These are phyloP conservation scores for Fraxinus paxiana DNA, from an alignment of 305 asterid genomes.

Conservation along the genomic window DNA sequence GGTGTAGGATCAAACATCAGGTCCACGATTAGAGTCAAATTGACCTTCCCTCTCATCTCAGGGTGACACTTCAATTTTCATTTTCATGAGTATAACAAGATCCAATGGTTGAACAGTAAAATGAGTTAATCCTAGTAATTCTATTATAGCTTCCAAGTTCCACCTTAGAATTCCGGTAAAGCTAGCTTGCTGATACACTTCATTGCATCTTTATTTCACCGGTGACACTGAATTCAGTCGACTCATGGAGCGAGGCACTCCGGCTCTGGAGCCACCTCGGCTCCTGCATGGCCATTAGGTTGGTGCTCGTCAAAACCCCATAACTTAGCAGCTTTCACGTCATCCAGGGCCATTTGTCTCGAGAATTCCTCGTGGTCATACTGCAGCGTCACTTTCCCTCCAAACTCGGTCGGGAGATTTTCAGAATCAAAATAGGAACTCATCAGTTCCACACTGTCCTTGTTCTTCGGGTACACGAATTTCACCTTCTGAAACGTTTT, in stretches of 20 bases:
- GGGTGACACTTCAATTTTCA: not conserved
- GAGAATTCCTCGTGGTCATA: slow-evolving; percentile 85
- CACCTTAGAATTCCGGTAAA: not conserved
- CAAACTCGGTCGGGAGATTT: slow-evolving; percentile 79
- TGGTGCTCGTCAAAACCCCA: slow-evolving; percentile 65
- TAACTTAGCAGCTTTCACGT: slow-evolving; percentile 53
- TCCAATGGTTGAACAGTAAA: not conserved
- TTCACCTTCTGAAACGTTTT: slow-evolving; percentile 88
- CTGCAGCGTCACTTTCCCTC: slow-evolving; percentile 69
- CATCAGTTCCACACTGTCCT: slow-evolving; percentile 82
- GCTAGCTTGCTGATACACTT: not conserved
- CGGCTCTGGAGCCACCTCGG: slow-evolving; percentile 65
- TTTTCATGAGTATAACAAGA: not conserved
- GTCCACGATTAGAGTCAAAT: too few species aligned
- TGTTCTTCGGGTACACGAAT: slow-evolving; percentile 83
- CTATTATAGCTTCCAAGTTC: not conserved
- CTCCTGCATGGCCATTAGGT: slow-evolving; percentile 35
- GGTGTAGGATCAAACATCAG: too few species aligned
- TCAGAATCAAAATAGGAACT: slow-evolving; percentile 63
- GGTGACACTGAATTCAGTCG: slow-evolving; percentile 21
- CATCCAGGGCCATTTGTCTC: slow-evolving; percentile 73
- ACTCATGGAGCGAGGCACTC: slow-evolving; percentile 24
- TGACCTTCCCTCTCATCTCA: too few species aligned
- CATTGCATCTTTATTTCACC: not conserved
- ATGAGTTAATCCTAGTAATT: not conserved